Evolutionary conservation across 768 basidiomycete species (phyloP), one percentile per base, ranked within the genome.

Genomic region (Strobilomyces confusus): DNA sequence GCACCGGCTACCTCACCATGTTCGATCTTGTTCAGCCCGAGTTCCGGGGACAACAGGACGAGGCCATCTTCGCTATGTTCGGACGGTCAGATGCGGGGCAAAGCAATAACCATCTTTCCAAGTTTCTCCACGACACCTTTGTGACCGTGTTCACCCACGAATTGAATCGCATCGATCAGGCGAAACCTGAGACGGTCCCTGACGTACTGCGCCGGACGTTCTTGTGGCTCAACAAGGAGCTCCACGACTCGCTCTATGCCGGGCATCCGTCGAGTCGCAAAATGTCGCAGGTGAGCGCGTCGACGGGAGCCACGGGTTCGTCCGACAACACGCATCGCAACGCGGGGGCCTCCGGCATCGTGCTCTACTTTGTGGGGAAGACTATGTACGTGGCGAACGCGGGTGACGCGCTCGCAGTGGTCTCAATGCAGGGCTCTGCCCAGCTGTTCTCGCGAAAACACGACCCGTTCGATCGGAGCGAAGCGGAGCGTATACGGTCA

Each of bases 41-140:
- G 60, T 97, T 95, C 72, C 82, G 87, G 9, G 82, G 80, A 14
- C 75, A 78, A 52, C 79, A 83, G 43, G 83, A 85, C 63, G 90
- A 95, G 67, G 92, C 92, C 13, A 75, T 99, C 19, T 97, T 99
- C 63, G 97, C 93, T 20, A 92, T 99, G 86, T 98, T 98, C 69
- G 95, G 95, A 14, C 82, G 88, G 3, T 76, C 83, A 7, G 77
- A 82, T 19, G 73, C 82, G 4, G 74, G 75, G 7, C 73, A 73
- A 22, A 80, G 73, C 59, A 83, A 83, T 49, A 90, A 88, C 49
- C 77, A 77, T 36, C 73, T 95, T 20, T 82, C 92, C 34, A 92
- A 90, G 69, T 95, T 80, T 64, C 77, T 98, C 6, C 88, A 87
- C 55, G 92, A 95, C 67, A 77, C 83, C 49, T 95, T 95, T 65